Conservation (phyloP, 768 basidiomycete genomes). For the Erythrobasidium yunnanense region DNA sequence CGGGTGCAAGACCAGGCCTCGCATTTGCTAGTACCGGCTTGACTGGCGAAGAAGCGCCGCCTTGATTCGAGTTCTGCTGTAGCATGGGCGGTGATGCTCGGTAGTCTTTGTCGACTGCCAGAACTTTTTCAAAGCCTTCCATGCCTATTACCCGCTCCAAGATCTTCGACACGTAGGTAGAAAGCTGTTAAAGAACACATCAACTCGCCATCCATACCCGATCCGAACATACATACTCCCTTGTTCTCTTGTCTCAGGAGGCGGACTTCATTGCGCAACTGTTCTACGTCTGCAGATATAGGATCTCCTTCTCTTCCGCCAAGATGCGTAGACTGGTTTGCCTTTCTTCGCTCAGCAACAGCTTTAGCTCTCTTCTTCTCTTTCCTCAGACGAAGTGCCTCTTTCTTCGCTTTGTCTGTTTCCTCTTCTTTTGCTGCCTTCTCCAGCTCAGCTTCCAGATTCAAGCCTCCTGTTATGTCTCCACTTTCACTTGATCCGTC, state of each 20-base stretch:
- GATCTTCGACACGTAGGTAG: slow-evolving; percentile 91
- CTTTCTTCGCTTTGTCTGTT: slow-evolving; percentile 10
- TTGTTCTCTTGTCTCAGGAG: slow-evolving; percentile 90
- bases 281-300: slow-evolving; percentile 40
- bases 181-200: slow-evolving; percentile 50
- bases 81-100: slow-evolving; percentile 24
- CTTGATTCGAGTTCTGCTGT: slow-evolving; percentile 5
- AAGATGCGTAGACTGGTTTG: not conserved
- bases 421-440: slow-evolving; percentile 25
- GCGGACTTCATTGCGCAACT: slow-evolving; percentile 76
- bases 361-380: slow-evolving; percentile 11
- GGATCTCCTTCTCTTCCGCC: not conserved
- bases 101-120: slow-evolving; percentile 58
- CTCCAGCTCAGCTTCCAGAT: slow-evolving; percentile 36
- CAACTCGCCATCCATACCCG: not conserved
- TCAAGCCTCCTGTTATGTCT: slow-evolving; percentile 25
- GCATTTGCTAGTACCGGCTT: slow-evolving; percentile 25
- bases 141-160: slow-evolving; percentile 92
- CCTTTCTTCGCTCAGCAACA: not conserved
- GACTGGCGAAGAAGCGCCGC: slow-evolving; percentile 32
- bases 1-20: slow-evolving; percentile 39
- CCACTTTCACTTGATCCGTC: not conserved
- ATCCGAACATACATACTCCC: slow-evolving; percentile 13
- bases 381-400: not conserved
- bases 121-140: slow-evolving; percentile 92